These are phyloP conservation scores for Ogataea sp. DNA, from an alignment of 805 yeast genomes.

Conservation along the genomic window DNA sequence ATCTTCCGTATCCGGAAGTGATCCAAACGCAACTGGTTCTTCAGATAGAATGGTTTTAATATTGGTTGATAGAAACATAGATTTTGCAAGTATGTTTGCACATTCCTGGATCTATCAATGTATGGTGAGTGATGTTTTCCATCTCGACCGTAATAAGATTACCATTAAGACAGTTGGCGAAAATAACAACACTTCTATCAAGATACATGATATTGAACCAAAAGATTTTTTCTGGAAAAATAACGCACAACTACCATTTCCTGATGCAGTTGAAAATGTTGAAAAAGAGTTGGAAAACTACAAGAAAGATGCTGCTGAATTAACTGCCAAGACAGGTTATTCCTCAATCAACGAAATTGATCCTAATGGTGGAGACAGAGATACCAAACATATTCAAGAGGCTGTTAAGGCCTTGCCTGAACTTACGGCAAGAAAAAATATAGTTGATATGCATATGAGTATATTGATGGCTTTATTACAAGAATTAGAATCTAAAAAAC, in stretches of 20 bases:
- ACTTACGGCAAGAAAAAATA: constrained; percentile 76
- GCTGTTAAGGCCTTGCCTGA: constrained; percentile 93
- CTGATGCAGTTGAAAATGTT: constrained; percentile 97
- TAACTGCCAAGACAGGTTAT: constrained; percentile 70
- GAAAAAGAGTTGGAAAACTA: constrained; percentile 75
- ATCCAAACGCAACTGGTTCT: too few species aligned
- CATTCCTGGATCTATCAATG: constrained; percentile 99
- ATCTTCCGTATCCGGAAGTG: too few species aligned
- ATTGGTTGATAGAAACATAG: constrained; percentile 81
- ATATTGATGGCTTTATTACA: constrained; percentile 77
- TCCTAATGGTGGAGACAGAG: constrained; percentile 51
- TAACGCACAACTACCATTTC: constrained; percentile 86
- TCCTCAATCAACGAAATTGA: constrained; percentile 70
- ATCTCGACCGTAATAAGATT: constrained; percentile 75
- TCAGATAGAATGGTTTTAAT: constrained; percentile 67
- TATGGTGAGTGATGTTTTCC: constrained; percentile 88
- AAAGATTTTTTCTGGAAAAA: constrained; percentile 86
- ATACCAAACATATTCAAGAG: constrained; percentile 64
- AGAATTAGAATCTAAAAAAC: constrained; percentile 75
- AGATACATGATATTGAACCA: constrained; percentile 83
- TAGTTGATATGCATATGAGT: constrained; percentile 95
- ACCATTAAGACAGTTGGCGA: constrained; percentile 35
- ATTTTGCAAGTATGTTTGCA: constrained; percentile 86
- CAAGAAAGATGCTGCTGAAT: constrained; percentile 79
- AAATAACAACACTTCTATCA: constrained; percentile 29